Evolutionary conservation across 2,329 filamentous ascomycete species (phyloP).

Genomic region (Colletotrichum gloeosporioides): DNA sequence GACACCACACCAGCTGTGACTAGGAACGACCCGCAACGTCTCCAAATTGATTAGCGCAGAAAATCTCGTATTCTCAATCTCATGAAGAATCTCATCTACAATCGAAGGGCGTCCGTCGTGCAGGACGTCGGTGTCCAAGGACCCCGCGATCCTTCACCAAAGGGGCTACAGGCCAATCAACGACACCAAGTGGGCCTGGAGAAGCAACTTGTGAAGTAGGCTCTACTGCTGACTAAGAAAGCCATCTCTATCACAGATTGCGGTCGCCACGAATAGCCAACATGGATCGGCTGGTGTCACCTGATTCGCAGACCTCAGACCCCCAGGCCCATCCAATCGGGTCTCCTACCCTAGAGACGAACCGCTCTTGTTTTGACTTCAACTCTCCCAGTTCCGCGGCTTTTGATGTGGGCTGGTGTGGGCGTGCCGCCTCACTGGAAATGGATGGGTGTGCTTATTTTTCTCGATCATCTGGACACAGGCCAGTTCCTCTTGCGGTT

Average conservation of each 20-base stretch:
- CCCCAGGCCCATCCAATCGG: not conserved
- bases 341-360: not conserved
- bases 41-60: not conserved
- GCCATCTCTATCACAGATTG: not conserved
- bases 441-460: not conserved
- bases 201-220: not conserved
- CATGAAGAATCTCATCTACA: not conserved
- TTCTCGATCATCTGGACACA: not conserved
- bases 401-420: not conserved
- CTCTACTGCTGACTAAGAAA: not conserved
- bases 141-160: not conserved
- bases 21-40: not conserved
- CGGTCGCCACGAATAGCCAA: not conserved
- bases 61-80: not conserved
- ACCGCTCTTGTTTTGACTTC: conserved; percentile 18
- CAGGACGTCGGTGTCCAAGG: not conserved
- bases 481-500: not conserved
- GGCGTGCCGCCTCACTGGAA: not conserved
- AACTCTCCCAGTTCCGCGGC: not conserved
- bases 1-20: not conserved
- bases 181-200: not conserved
- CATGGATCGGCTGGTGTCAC: not conserved
- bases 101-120: not conserved
- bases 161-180: not conserved
- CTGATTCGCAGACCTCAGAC: not conserved